Percentiles rank a stretch among this genome's conserved stretches.
Evolutionary conservation across 2,329 filamentous ascomycete species (phyloP).

Genomic region (Zymoseptoria passerinii): DNA sequence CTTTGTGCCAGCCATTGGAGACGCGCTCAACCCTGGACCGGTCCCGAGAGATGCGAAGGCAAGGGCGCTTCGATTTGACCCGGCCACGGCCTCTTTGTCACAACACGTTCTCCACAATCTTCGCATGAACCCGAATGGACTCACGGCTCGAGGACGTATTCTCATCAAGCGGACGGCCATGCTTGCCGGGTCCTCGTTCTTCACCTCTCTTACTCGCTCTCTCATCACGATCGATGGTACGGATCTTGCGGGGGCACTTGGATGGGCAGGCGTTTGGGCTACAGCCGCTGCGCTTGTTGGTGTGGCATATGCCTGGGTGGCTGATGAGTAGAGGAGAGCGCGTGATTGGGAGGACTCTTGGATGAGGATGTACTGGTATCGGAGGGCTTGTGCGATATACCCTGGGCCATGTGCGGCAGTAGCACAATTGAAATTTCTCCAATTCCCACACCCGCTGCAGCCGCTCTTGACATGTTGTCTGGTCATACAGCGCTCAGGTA

Average conservation of each 20-base stretch:
- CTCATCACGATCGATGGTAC: constrained; percentile 61
- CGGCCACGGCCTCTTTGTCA: constrained; percentile 54
- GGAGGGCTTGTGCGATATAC: neutral
- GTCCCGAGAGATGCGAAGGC: constrained; percentile 15
- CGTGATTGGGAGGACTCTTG: neutral
- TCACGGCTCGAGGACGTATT: constrained; percentile 56
- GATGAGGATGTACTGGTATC: neutral
- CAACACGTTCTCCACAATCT: constrained; percentile 66
- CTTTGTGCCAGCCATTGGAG: constrained; percentile 58
- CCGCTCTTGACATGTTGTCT: neutral
- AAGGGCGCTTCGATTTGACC: constrained; percentile 52
- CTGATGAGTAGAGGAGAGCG: constrained; percentile 26
- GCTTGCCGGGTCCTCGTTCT: constrained; percentile 38
- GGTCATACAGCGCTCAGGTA: neutral
- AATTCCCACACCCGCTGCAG: neutral
- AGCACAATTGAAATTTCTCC: neutral
- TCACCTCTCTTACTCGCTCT: constrained; percentile 57
- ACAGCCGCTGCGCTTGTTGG: constrained; percentile 54
- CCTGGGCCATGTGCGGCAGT: neutral
- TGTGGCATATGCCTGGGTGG: constrained; percentile 46
- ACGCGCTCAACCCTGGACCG: constrained; percentile 24
- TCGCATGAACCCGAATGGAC: constrained; percentile 52
- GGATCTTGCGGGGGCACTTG: constrained; percentile 58
- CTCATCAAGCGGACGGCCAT: constrained; percentile 48
- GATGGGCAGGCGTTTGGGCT: constrained; percentile 71